phyloP scores from a whole-genome alignment of 2,329 filamentous ascomycete species.

The Cladosporium sp. region DNA sequence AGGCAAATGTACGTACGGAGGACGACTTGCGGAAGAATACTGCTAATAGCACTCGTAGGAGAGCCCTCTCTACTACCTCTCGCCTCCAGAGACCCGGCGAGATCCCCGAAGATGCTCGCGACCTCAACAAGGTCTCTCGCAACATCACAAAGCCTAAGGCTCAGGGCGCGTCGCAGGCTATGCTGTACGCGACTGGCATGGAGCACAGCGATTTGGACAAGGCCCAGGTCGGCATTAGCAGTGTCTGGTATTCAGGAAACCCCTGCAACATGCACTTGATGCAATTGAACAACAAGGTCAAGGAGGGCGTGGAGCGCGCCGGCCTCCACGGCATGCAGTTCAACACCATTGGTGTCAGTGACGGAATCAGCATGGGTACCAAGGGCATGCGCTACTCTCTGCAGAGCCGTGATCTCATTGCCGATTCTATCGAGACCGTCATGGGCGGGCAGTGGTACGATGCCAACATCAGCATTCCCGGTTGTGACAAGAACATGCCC shows the following conservation, averaged over 20 bases:
- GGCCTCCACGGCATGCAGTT: constrained; percentile 90
- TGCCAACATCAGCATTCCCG: constrained; percentile 91
- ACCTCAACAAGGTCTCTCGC: constrained; percentile 78
- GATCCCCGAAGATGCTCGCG: constrained; percentile 23
- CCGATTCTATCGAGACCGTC: constrained; percentile 97
- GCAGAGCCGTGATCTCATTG: constrained; percentile 93
- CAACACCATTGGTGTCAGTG: constrained; percentile 97
- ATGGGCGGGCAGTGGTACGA: constrained; percentile 99
- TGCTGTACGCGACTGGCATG: constrained; percentile 95
- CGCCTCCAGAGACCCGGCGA: constrained; percentile 21
- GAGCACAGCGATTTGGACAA: constrained; percentile 86
- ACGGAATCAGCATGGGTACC: constrained; percentile 97
- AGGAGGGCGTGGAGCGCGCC: constrained; percentile 66
- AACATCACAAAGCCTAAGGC: constrained; percentile 94
- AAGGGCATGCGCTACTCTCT: constrained; percentile 81
- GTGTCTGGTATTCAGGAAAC: constrained; percentile 96
- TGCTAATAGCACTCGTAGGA: constrained; percentile 15
- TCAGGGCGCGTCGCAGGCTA: constrained; percentile 96
- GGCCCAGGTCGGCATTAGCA: constrained; percentile 95
- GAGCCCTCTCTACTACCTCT: constrained; percentile 18
- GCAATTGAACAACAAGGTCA: constrained; percentile 77
- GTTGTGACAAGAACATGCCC: constrained; percentile 99
- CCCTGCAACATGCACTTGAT: constrained; percentile 99
- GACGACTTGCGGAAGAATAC: background rate
- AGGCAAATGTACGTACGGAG: constrained; percentile 16